Evolutionary conservation across 1,139 yeast species (phyloP), one percentile per base, ranked within the genome.

Genomic region (Yamadazyma mexicana): DNA sequence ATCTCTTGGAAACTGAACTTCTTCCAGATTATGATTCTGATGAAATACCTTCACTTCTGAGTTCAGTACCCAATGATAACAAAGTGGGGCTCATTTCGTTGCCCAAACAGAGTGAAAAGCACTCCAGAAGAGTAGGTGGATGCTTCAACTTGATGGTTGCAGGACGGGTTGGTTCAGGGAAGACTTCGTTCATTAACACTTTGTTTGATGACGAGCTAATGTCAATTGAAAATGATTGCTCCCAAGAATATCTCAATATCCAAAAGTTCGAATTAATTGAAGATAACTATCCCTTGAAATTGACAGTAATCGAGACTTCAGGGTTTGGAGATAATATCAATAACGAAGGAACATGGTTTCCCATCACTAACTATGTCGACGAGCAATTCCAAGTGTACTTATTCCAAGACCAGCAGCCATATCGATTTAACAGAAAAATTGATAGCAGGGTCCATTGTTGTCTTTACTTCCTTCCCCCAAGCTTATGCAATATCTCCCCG

Each of bases 141-240:
- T 46, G 48, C 12, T 70, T 73, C 58, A 81, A 87, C 31, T 58
- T 89, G 38, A 76, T 89, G 83, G 78, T 87, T 10, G 81, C 83
- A 24, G 97, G 97, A 4, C 70, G 75, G 9, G 68, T 82, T 10
- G 95, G 96, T 3, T 71, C 83, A 0, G 97, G 97, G 4, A 87
- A 89, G 58, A 77, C 95, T 2, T 81, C 95, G 0, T 87, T 89
- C 53, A 72, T 88, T 46, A 87, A 88, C 49, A 66, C 77, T 2
- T 55, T 72, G 34, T 69, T 71, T 50, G 64, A 59, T 23, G 15
- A 43, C 11, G 47, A 54, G 11, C 42, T 59, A n/a, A 25, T 34
- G 11, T 33, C 23, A 15, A 38, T 15, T 22, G 40, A 69, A 75
- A 11, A 18, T n/a, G 16, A 29, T 8, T 17, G 24, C n/a, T 2